Conservation (phyloP, 2,329 filamentous ascomycete species). For the Alternaria sp. region DNA sequence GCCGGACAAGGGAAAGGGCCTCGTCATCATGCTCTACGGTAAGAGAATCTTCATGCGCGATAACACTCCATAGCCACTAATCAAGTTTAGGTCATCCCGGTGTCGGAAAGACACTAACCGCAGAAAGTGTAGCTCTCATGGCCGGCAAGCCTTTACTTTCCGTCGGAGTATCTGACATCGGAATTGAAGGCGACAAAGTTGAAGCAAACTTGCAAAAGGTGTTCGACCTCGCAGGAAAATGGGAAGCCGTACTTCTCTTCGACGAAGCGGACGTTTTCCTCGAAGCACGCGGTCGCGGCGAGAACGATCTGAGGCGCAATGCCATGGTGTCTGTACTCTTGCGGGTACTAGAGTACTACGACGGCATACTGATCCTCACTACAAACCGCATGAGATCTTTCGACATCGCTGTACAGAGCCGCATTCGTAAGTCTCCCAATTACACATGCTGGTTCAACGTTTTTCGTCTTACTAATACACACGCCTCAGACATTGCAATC, state of each 20-base stretch:
- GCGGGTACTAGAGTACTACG: constrained; percentile 6
- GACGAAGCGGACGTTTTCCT: constrained; percentile 58
- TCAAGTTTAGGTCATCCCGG: neutral
- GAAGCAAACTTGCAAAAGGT: neutral
- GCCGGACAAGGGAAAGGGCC: neutral
- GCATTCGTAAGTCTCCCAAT: neutral
- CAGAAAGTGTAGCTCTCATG: neutral
- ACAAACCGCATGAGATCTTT: constrained; percentile 46
- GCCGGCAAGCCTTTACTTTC: neutral
- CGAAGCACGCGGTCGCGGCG: constrained; percentile 44
- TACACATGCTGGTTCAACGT: neutral
- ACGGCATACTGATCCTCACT: constrained; percentile 53
- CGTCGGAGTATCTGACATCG: neutral
- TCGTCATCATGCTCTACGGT: neutral
- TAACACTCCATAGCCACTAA: neutral
- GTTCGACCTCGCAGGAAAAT: neutral
- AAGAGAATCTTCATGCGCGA: neutral
- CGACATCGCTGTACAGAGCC: neutral
- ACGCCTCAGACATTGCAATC: neutral
- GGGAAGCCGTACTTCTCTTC: neutral
- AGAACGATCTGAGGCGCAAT: constrained; percentile 41
- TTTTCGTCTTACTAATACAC: neutral
- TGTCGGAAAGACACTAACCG: neutral
- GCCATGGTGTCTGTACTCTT: constrained; percentile 24
- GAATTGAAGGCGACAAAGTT: neutral